phyloP scores from a whole-genome alignment of 495 filamentous ascomycete species.

The Penicillium bialowiezense region DNA sequence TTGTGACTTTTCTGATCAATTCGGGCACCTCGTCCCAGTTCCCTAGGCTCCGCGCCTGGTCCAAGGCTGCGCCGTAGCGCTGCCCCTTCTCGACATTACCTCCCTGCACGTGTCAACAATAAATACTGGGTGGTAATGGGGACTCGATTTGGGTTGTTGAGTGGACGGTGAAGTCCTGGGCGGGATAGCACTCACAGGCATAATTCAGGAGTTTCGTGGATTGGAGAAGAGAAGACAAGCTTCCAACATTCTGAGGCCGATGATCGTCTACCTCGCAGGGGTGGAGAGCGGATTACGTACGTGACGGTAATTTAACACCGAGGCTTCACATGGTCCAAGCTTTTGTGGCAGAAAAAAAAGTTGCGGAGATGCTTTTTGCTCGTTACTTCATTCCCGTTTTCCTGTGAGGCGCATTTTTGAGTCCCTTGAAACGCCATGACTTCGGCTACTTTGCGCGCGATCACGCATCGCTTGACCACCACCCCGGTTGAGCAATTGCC shows the following conservation, averaged over 20 bases:
- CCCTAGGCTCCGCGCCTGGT: slow-evolving; percentile 81
- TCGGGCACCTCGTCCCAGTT: slow-evolving; percentile 90
- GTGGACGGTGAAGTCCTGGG: no score
- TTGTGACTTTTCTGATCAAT: slow-evolving; percentile 83
- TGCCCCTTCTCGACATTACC: slow-evolving; percentile 64
- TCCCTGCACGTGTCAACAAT: slow-evolving; percentile 37
- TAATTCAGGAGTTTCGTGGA: slow-evolving; percentile 23
- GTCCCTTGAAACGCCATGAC: slow-evolving; percentile 15
- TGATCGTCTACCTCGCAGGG: slow-evolving; percentile 22
- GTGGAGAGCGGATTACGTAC: slow-evolving; percentile 19
- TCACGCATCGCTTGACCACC: slow-evolving; percentile 65
- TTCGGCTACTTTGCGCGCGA: slow-evolving; percentile 49
- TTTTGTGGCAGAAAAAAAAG: slow-evolving; percentile 17
- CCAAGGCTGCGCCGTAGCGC: slow-evolving; percentile 75
- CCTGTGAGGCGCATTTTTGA: neutral
- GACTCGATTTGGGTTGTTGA: neutral
- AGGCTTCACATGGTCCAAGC: slow-evolving; percentile 32
- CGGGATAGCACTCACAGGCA: slow-evolving; percentile 33
- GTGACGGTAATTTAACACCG: slow-evolving; percentile 33
- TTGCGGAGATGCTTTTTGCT: slow-evolving; percentile 15
- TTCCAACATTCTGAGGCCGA: slow-evolving; percentile 5
- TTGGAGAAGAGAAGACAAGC: slow-evolving; percentile 15
- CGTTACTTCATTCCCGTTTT: slow-evolving; percentile 4
- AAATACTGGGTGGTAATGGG: slow-evolving; percentile 4
- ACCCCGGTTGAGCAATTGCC: slow-evolving; percentile 64